Evolutionary conservation across 2,329 filamentous ascomycete species (phyloP).

Genomic region (Fusarium tjaetaba): DNA sequence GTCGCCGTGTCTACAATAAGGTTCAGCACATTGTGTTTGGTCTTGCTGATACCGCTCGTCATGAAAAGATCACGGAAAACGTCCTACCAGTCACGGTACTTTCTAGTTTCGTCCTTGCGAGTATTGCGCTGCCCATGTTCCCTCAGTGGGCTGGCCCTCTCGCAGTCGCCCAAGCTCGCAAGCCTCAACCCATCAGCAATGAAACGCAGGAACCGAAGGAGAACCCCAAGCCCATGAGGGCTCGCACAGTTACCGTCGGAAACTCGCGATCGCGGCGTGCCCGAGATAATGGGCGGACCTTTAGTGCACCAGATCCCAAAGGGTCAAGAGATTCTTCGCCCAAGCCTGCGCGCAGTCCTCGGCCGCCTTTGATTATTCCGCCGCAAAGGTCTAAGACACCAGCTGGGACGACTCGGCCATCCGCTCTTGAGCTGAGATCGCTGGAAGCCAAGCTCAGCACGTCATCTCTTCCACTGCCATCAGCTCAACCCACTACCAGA

Average conservation of each 20-base stretch:
- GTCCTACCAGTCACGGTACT: slow-evolving; percentile 82
- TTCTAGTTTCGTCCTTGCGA: slow-evolving; percentile 81
- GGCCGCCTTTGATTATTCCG: slow-evolving; percentile 33
- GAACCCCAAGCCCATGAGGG: slow-evolving; percentile 62
- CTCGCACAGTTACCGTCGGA: slow-evolving; percentile 70
- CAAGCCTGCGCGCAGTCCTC: slow-evolving; percentile 41
- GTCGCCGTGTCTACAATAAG: slow-evolving; percentile 85
- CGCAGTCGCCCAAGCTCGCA: slow-evolving; percentile 82
- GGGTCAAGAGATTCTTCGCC: slow-evolving; percentile 42
- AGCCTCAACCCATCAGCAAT: slow-evolving; percentile 64
- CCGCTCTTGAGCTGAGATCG: slow-evolving; percentile 62
- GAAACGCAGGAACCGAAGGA: slow-evolving; percentile 52
- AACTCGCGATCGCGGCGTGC: slow-evolving; percentile 62
- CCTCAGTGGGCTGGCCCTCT: slow-evolving; percentile 83
- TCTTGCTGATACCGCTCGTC: slow-evolving; percentile 71
- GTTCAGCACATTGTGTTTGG: slow-evolving; percentile 90
- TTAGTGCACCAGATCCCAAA: slow-evolving; percentile 56
- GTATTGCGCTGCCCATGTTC: slow-evolving; percentile 77
- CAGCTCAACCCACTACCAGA: slow-evolving; percentile 61
- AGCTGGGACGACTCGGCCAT: slow-evolving; percentile 55
- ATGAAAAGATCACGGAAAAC: slow-evolving; percentile 85
- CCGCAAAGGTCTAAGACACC: slow-evolving; percentile 47
- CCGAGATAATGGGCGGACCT: slow-evolving; percentile 56
- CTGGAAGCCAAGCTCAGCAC: slow-evolving; percentile 73
- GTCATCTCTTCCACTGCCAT: slow-evolving; percentile 73